Conservation (phyloP, 2,329 filamentous ascomycete genomes). For the Xylaria multiplex region DNA sequence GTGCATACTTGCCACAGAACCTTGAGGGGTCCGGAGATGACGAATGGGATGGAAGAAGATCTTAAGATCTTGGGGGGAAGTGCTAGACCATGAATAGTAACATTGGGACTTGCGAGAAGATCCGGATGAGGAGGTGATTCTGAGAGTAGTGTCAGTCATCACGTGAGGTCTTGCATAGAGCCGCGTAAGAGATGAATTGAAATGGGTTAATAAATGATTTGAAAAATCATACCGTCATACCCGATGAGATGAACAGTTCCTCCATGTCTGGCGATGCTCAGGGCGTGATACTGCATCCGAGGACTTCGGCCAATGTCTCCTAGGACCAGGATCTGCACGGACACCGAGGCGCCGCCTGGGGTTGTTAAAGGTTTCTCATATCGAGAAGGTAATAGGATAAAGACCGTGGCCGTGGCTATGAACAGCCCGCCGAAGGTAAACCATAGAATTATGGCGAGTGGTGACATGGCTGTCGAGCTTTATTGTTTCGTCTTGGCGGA, state of each 20-base stretch:
- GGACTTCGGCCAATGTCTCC: slow-evolving; percentile 96
- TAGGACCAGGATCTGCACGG: slow-evolving; percentile 85
- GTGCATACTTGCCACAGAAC: slow-evolving; percentile 82
- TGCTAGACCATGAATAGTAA: slow-evolving; percentile 76
- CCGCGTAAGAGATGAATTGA: not conserved
- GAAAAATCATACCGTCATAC: slow-evolving; percentile 72
- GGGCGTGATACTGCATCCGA: slow-evolving; percentile 97
- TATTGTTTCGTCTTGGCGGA: not conserved
- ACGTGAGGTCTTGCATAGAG: not conserved
- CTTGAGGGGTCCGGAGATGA: slow-evolving; percentile 82
- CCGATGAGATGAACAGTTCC: slow-evolving; percentile 86
- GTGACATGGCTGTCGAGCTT: slow-evolving; percentile 37
- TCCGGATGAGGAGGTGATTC: slow-evolving; percentile 86
- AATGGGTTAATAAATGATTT: not conserved
- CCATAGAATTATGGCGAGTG: slow-evolving; percentile 44
- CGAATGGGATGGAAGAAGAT: slow-evolving; percentile 77
- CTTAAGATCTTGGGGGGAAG: slow-evolving; percentile 74
- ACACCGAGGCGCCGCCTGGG: slow-evolving; percentile 43
- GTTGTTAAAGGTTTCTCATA: slow-evolving; percentile 52
- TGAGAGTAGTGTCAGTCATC: slow-evolving; percentile 43
- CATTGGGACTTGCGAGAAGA: slow-evolving; percentile 72
- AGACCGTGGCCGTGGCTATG: slow-evolving; percentile 45
- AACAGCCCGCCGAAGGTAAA: slow-evolving; percentile 44
- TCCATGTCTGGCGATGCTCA: slow-evolving; percentile 87
- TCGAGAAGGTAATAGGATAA: slow-evolving; percentile 51